Evolutionary conservation across 352 stramenopile species (phyloP), one percentile per base, ranked within the genome.

Genomic region (Phytophthora brassicae): DNA sequence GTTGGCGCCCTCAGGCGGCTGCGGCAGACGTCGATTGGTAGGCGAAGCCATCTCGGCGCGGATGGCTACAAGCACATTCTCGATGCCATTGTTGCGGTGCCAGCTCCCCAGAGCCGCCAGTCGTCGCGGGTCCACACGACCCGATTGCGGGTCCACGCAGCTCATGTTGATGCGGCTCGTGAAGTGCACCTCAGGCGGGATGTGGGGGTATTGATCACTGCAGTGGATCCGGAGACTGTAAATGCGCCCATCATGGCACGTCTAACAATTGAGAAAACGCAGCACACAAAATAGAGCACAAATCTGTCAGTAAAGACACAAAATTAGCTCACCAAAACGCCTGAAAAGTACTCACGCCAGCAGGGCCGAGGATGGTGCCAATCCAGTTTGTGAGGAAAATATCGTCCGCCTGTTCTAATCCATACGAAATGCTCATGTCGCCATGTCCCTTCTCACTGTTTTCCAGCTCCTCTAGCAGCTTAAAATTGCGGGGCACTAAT

Each of bases 351-450:
- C 79, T 88, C 81, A 99, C 96, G 59, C 92, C 93, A 56, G 88
- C 88, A 53, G 96, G 95, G 57, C 97, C 97, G 13, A 99, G 88
- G 74, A 99, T 99, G 31, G 95, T 97, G 61, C 93, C 97, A 74
- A 99, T 98, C 97, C 97, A 99, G 70, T 98, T 95, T 66, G 92
- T 97, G 60, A 99, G 86, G 78, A 99, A 99, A 68, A 98, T 99
- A 80, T 99, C 97, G 60, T 97, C 94, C 45, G 83, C 84, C 70
- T 99, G 91, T 56, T 98, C 95, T 43, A 99, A 84, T 38, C 97
- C 97, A 62, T 96, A 97, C 75, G 86, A 96, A 52, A 97, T 96
- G 75, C 87, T 97, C 87, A 97, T 96, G 79, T 97, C 90, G 47
- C 90, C 89, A 67, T 93, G 86, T 26, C 91, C 91, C 74, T 97